Conservation (phyloP, 2,329 filamentous ascomycete genomes). For the Alternaria sp. region DNA sequence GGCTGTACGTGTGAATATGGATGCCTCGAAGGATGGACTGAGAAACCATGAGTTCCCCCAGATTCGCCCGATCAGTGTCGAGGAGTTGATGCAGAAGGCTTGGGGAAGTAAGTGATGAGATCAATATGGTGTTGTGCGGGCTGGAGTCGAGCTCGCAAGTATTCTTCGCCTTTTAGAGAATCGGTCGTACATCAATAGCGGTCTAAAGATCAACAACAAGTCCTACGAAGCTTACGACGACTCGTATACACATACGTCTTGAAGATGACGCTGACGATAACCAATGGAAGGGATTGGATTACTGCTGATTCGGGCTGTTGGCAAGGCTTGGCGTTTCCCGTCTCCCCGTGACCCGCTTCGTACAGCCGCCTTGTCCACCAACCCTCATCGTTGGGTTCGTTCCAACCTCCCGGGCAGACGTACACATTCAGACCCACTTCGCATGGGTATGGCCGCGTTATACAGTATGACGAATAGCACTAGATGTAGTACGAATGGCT, state of each 20-base stretch:
- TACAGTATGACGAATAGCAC: background rate
- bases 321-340: background rate
- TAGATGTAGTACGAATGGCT: background rate
- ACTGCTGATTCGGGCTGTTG: background rate
- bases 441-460: background rate
- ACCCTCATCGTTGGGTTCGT: background rate
- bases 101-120: constrained; percentile 8
- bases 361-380: background rate
- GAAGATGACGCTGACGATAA: background rate
- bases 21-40: constrained; percentile 5
- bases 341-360: background rate
- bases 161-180: too few relatives aligned
- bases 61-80: constrained; percentile 12
- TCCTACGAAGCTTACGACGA: background rate
- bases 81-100: constrained; percentile 13
- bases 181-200: background rate
- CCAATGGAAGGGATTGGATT: background rate
- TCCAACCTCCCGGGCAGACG: background rate
- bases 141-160: background rate
- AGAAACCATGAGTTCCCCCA: constrained; percentile 15
- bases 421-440: background rate
- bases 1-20: constrained; percentile 9
- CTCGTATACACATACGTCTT: background rate
- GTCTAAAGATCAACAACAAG: background rate
- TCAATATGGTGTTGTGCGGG: background rate